A percentile compares a stretch with the other conserved stretches of the same genome.
Conservation (phyloP, 148 eudicot genomes). For the Cornus kousa region DNA sequence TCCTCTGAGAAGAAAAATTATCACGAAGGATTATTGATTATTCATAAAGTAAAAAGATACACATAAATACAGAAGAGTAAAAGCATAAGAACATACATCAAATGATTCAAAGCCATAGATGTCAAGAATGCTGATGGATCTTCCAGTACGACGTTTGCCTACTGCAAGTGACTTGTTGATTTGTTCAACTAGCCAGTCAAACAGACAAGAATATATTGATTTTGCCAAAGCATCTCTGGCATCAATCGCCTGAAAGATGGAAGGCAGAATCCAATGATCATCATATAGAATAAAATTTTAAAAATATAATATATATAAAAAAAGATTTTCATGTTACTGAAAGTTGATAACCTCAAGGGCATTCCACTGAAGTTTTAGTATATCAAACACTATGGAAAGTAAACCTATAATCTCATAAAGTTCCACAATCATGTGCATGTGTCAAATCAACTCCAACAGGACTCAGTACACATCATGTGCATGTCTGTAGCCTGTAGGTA, state of each 20-base stretch:
- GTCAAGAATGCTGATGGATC: slow-evolving; percentile 99
- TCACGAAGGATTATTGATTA: not conserved
- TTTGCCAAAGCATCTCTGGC: slow-evolving; percentile 96
- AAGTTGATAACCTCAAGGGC: not conserved
- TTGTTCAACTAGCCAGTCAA: slow-evolving; percentile 99
- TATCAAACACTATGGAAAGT: not conserved
- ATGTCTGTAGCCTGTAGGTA: no score
- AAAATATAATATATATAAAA: slow-evolving; percentile 2
- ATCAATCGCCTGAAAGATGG: slow-evolving; percentile 71
- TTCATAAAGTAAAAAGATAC: slow-evolving; percentile 1
- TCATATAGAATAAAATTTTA: not conserved
- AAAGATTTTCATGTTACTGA: not conserved
- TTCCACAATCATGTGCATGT: not conserved
- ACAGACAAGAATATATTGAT: slow-evolving; percentile 92
- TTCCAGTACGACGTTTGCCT: slow-evolving; percentile 87
- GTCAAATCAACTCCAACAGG: not conserved
- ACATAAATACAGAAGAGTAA: not conserved
- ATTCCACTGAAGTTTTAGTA: not conserved
- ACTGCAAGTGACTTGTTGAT: slow-evolving; percentile 89
- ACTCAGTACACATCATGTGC: not conserved
- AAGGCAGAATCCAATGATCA: slow-evolving; percentile 17
- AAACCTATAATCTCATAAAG: not conserved
- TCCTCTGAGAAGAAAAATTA: slow-evolving; percentile 49
- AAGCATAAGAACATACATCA: slow-evolving; percentile 48
- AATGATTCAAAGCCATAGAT: slow-evolving; percentile 99